Base-by-base conservation (phyloP, 148 eudicot species). In the Pharnaceum exiguum region DNA sequence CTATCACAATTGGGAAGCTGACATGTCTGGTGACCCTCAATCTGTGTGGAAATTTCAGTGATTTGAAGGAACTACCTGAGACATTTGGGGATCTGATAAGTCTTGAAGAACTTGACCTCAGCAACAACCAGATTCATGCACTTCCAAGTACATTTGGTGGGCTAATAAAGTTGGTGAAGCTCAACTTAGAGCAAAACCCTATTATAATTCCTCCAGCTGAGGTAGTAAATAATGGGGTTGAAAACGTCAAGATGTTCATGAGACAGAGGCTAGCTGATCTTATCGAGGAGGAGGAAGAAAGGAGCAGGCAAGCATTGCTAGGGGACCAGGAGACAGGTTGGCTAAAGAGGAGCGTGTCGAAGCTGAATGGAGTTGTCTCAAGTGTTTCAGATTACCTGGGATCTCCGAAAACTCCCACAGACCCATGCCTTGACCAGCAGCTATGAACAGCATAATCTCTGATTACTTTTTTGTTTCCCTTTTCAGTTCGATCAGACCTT, bases 41-140 rank as follows among this genome's bases (percentile, higher is more conserved):
- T 63, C 78, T 93, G 11, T 68, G 89, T 56, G 83, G 96, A 63
- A 93, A 93, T 60, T 93, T 93, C 56, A 88, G 82, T 38, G 99
- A 93, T 69, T 60, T 93, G 47, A 83, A 76, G 63, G 82, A 82
- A 59, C 84, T 93, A 17, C 99, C 99, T 0, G 78, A 79, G 48
- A 76, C 90, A 54, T 60, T 89, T 2, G 83, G 96, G 1, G 79
- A 80, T 17, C 66, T 93, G 36, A 68, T 65, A 39, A 89, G 62
- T 70, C 83, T 93, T 26, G 83, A 75, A 63, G 96, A 88, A 56
- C 82, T 93, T 1, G 91, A 93, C 63, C 65, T 93, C 26, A 83
- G 96, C 80, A 86, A 93, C 78, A 85, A 93, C 68, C 96, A 93
- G 75, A 85, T 93, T 46, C 95, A 78, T 47, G 76, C 78, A 33